Evolutionary conservation across 129 eudicot genomes (phyloP).

Genomic region (Solidago caesia): DNA sequence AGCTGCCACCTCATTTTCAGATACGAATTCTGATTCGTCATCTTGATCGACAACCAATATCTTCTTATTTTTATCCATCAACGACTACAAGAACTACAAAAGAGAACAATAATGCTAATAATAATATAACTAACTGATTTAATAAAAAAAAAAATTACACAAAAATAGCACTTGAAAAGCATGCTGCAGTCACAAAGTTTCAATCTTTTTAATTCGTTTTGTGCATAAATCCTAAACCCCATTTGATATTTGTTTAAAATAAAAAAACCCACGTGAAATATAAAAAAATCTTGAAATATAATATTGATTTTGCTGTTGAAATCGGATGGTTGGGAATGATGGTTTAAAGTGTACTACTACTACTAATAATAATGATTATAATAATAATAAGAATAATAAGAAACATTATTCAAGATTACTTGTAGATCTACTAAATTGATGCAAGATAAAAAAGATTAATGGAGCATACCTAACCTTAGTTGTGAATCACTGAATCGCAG

Average conservation of each 20-base stretch:
- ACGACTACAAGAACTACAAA: too few species aligned
- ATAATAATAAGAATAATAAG: conserved; percentile 19
- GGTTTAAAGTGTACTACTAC: conserved; percentile 40
- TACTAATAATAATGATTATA: not conserved
- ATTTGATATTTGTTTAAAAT: conserved; percentile 3
- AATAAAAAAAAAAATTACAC: not conserved
- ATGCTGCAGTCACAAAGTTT: conserved; percentile 16
- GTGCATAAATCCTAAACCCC: not conserved
- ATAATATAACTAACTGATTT: too few species aligned
- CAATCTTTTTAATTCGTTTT: not conserved
- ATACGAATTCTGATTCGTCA: too few species aligned
- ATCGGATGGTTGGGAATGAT: conserved; percentile 45
- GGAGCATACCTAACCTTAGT: too few species aligned
- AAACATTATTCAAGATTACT: conserved; percentile 64
- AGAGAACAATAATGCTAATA: too few species aligned
- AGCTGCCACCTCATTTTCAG: too few species aligned
- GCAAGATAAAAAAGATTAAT: too few species aligned
- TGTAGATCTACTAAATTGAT: not conserved
- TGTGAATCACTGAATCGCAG: too few species aligned
- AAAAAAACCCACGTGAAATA: conserved; percentile 14
- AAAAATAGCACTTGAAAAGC: conserved; percentile 23
- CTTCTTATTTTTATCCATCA: too few species aligned
- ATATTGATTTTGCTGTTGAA: conserved; percentile 2
- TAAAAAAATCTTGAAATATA: conserved; percentile 2
- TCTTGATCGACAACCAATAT: too few species aligned